These are phyloP conservation scores for Teratosphaeria nubilosa DNA, from an alignment of 2,329 filamentous ascomycete species.

Conservation along the genomic window DNA sequence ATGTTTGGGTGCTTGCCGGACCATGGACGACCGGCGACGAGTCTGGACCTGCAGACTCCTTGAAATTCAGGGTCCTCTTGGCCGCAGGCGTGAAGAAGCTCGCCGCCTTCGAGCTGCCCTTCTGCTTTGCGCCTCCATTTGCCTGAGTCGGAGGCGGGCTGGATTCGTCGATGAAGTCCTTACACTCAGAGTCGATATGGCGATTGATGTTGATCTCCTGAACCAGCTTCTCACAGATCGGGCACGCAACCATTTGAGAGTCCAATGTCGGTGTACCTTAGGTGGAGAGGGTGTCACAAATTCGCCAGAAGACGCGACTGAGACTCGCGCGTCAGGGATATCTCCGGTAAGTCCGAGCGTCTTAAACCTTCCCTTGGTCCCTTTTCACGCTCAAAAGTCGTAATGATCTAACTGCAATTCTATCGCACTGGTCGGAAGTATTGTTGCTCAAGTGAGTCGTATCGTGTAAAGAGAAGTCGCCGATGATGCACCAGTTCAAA, in stretches of 20 bases:
- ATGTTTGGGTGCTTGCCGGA: neutral
- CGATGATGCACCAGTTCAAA: too few species aligned
- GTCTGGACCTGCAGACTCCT: constrained; percentile 12
- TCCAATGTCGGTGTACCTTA: neutral
- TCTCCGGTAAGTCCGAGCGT: too few species aligned
- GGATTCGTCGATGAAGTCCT: constrained; percentile 52
- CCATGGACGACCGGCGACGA: neutral
- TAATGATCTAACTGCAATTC: too few species aligned
- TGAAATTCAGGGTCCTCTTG: constrained; percentile 28
- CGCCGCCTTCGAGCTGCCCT: constrained; percentile 28
- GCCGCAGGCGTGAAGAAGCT: constrained; percentile 45
- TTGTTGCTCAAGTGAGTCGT: too few species aligned
- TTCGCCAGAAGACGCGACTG: neutral
- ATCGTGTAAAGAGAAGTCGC: too few species aligned
- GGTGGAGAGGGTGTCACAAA: neutral
- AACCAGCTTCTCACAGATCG: constrained; percentile 26
- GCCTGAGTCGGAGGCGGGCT: constrained; percentile 27
- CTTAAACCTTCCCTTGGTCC: too few species aligned
- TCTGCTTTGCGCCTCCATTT: constrained; percentile 5
- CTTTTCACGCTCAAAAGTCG: too few species aligned
- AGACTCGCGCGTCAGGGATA: neutral
- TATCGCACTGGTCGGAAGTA: too few species aligned
- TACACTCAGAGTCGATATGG: constrained; percentile 80
- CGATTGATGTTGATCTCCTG: constrained; percentile 69
- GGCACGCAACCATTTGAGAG: constrained; percentile 22